Evolutionary conservation across 2,329 filamentous ascomycete species (phyloP), one percentile per base, ranked within the genome.

Genomic region (Rutstroemia sp.): DNA sequence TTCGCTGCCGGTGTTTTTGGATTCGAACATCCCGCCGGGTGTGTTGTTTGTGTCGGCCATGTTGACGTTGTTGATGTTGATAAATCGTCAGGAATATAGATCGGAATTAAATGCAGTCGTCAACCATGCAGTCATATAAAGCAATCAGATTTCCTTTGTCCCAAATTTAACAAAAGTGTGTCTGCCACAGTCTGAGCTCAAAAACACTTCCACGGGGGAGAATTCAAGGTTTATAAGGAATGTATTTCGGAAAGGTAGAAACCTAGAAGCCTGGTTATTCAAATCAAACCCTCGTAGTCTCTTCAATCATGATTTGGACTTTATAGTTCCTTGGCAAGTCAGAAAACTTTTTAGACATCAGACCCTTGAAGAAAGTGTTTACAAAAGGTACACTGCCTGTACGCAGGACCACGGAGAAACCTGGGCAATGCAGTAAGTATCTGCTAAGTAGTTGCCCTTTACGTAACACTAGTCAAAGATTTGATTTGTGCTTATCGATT

Each of bases 41-140:
- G 53, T 44, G 50, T 48, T 56, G 10, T 51, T 56, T 7, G 23
- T 16, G 4, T 30, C 47, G 25, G 47, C 47, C 53, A 56, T 56
- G 5, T 49, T 50, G 52, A 55, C 9, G 7, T 3, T 55, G 21
- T 19, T 44, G 40, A 44, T 17, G 4, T 44, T 21, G 19, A 42
- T 44, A 9, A 12, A 12, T 10, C 12, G 10, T 34, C 12, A 34
- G 30, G 12, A 34, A 34, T 12, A 34, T 34, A 34, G 30, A 12
- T 12, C 30, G 30, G 30, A 34, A 34, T 14, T 12, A 34, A 34
- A 12, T 34, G 30, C 30, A 10, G 12, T 9, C 4, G 12, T 12
- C 10, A 34, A 34, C 30, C 30, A 34, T 34, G 9, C 9, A 34
- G 4, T 44, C 21, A 12, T 17, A 19, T 17, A 19, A 19, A 21